A percentile compares a stretch with the other conserved stretches of the same genome.
These are phyloP conservation scores for Rhynchospora pubera DNA, from an alignment of 176 grass and related monocot species.

Conservation along the genomic window DNA sequence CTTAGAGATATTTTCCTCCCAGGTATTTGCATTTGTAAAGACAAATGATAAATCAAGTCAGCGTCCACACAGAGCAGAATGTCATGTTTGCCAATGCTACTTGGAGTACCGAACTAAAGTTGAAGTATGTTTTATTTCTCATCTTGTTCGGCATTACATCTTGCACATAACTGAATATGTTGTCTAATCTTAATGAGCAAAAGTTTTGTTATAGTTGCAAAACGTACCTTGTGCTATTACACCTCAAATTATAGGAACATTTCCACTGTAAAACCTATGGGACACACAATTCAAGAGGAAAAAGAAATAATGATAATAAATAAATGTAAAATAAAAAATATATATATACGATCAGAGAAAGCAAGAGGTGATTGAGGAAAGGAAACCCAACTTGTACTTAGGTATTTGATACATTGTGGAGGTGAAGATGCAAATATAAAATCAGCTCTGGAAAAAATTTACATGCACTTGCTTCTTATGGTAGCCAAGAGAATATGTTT, in stretches of 20 bases:
- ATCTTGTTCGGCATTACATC: slow-evolving; percentile 1
- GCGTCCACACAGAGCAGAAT: slow-evolving; percentile 63
- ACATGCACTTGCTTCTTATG: not conserved
- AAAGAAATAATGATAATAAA: not conserved
- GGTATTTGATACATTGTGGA: not conserved
- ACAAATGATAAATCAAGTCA: slow-evolving; percentile 44
- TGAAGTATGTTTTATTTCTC: slow-evolving; percentile 39
- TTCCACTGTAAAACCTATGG: not conserved
- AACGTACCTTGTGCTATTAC: not conserved
- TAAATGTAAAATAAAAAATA: not conserved
- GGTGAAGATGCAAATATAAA: not conserved
- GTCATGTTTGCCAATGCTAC: slow-evolving; percentile 78
- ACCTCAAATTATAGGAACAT: not conserved
- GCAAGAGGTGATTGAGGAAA: not conserved
- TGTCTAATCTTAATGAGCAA: not conserved
- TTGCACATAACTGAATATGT: not conserved
- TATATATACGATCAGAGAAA: not conserved
- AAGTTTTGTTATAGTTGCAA: not conserved
- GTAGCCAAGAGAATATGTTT: not conserved
- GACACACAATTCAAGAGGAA: not conserved
- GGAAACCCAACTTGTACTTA: not conserved
- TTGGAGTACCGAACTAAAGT: slow-evolving; percentile 91
- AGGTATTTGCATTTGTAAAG: slow-evolving; percentile 97
- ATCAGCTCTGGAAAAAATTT: not conserved
- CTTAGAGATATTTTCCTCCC: not conserved